Evolutionary conservation across 2,329 filamentous ascomycete species (phyloP).

Genomic region (Microsporum canis): DNA sequence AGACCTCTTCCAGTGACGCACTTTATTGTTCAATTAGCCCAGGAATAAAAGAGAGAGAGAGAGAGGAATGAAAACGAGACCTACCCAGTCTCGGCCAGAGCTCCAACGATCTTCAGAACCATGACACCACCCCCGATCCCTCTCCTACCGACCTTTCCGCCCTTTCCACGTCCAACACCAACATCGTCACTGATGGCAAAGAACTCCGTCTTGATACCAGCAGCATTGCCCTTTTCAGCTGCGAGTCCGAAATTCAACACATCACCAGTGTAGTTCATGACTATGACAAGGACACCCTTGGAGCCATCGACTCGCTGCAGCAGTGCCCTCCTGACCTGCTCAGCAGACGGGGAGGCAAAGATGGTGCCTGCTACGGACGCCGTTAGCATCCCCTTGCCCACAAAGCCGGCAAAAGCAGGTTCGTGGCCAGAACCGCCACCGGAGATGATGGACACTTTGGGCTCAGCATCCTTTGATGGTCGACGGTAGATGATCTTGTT

Average conservation of each 20-base stretch:
- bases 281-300: constrained; percentile 72
- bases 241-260: constrained; percentile 89
- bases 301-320: constrained; percentile 58
- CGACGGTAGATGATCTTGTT: constrained; percentile 79
- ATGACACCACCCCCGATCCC: constrained; percentile 87
- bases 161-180: constrained; percentile 67
- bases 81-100: constrained; percentile 61
- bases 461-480: constrained; percentile 37
- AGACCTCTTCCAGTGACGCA: constrained; percentile 56
- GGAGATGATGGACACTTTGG: constrained; percentile 69
- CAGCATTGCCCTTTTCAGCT: constrained; percentile 78
- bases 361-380: constrained; percentile 79
- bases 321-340: constrained; percentile 71
- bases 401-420: constrained; percentile 74
- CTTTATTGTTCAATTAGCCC: constrained; percentile 15
- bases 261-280: constrained; percentile 91
- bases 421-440: constrained; percentile 88
- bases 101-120: constrained; percentile 82
- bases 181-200: constrained; percentile 87
- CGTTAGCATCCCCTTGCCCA: constrained; percentile 67
- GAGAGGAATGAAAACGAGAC: constrained; percentile 13
- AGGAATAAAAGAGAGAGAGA: not conserved
- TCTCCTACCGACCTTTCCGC: constrained; percentile 83
- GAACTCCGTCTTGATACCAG: constrained; percentile 70
- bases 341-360: constrained; percentile 68